A percentile compares a stretch with the other conserved stretches of the same genome.
These are phyloP conservation scores for Sporisorium sorghi DNA, from an alignment of 1,284 basidiomycete genomes.

Conservation along the genomic window DNA sequence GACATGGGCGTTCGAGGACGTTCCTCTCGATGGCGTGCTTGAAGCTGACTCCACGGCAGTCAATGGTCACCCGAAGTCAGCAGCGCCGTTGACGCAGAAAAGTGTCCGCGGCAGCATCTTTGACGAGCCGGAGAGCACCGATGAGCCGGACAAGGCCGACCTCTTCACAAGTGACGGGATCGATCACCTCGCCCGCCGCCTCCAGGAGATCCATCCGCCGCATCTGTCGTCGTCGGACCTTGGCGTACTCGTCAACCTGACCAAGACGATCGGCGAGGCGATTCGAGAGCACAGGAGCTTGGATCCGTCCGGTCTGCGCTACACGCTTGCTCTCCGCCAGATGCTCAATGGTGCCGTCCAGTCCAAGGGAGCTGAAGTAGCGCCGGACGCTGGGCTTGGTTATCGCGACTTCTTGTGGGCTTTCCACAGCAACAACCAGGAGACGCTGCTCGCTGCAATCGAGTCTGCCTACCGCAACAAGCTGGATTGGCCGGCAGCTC, in stretches of 20 bases:
- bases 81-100: not conserved
- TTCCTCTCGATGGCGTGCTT: conserved; percentile 24
- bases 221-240: conserved; percentile 82
- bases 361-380: not conserved
- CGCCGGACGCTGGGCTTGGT: conserved; percentile 71
- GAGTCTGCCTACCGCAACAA: conserved; percentile 80
- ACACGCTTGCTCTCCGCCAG: conserved; percentile 44
- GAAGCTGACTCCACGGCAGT: not conserved
- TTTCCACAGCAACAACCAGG: conserved; percentile 91
- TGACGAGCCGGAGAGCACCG: conserved; percentile 19
- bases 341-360: conserved; percentile 17
- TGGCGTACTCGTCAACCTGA: conserved; percentile 80
- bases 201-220: conserved; percentile 77
- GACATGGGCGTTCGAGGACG: conserved; percentile 37
- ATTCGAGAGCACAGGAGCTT: conserved; percentile 86
- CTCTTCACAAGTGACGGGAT: conserved; percentile 18
- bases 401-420: conserved; percentile 96
- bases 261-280: conserved; percentile 88
- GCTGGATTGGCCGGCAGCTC: conserved; percentile 88
- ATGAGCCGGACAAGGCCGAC: conserved; percentile 5
- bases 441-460: conserved; percentile 80
- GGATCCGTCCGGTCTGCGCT: conserved; percentile 81
- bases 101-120: conserved; percentile 19
- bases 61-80: not conserved
- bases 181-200: conserved; percentile 57